Base-by-base conservation (phyloP, 305 asterid species). In the Petunia hybrid region DNA sequence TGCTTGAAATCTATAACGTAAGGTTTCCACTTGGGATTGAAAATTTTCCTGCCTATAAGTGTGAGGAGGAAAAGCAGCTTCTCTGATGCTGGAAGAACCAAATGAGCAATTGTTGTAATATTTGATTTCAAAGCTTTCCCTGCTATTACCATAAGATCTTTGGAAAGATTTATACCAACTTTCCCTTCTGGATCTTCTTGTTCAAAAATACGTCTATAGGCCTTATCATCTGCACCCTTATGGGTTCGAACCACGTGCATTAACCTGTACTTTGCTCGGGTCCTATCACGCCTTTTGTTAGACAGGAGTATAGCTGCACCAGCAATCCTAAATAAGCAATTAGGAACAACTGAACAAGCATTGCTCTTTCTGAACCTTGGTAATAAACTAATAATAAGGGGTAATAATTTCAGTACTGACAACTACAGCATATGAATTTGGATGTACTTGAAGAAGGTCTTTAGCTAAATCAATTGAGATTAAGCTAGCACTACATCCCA, bases 1-100 rank as follows among this genome's bases (percentile, higher is more conserved):
- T 42, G 82, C 4, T 79, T 79, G n/a, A 79, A 79, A n/a, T n/a
- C 82, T 5, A 73, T 76, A 14, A 80, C 67, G 10, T 80, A 80
- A 1, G 82, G 82, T 22, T 67, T 80, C 5, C 43, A 6, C 40
- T 80, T 67, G 4, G 40, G 63, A 8, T 80, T 80, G 0, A 80
- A 61, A 6, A 80, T 8, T 46, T 80, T 80, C 42, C 77, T 38
- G 3, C 55, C 82, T 0, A 80, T 13, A 0, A 80, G 63, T 13
- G 77, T 51, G 12, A 80, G 6, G 4, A 80, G 74, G 14, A 80
- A 80, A 2, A 80, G 78, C 4, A 67, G 46, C 10, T 80, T 64
- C 76, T 65, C 77, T 1, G 82, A 79, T 8, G 77, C 64, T 1
- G 82, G 82, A 36, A 79, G 82, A n/a, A 79, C 82, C 0, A 78